These are phyloP conservation scores for Thermomyces lanuginosus DNA, from an alignment of 2,329 filamentous ascomycete species.

Conservation along the genomic window DNA sequence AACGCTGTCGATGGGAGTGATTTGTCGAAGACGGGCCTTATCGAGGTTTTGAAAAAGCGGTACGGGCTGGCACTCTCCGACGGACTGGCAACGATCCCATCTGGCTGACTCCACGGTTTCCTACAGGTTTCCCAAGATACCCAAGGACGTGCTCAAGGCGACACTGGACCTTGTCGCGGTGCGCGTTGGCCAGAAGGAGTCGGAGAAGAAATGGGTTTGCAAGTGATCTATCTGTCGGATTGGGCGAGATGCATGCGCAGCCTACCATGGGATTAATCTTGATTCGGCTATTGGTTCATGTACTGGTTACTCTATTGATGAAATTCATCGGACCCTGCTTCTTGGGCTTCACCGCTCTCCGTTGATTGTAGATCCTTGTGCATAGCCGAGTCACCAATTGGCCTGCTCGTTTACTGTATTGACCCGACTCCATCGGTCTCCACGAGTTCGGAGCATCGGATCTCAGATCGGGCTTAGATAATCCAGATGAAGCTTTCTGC, in stretches of 20 bases:
- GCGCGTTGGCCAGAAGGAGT: slow-evolving; percentile 44
- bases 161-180: slow-evolving; percentile 52
- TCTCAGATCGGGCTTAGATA: no score
- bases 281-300: background rate
- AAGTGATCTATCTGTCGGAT: slow-evolving; percentile 15
- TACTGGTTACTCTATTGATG: no score
- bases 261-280: background rate
- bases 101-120: slow-evolving; percentile 4
- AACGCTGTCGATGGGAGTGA: slow-evolving; percentile 51
- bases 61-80: slow-evolving; percentile 17
- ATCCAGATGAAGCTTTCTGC: no score
- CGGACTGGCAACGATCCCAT: slow-evolving; percentile 1
- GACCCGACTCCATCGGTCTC: no score
- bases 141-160: slow-evolving; percentile 53
- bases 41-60: slow-evolving; percentile 59
- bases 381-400: no score
- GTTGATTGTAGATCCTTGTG: no score
- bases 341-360: no score
- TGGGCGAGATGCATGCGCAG: background rate
- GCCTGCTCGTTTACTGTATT: no score
- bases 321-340: no score
- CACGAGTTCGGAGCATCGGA: no score
- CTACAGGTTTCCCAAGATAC: slow-evolving; percentile 48
- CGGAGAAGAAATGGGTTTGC: slow-evolving; percentile 49
- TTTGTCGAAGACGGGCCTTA: slow-evolving; percentile 56